Evolutionary conservation across 805 yeast species (phyloP).

Genomic region (Peterozyma toletana): DNA sequence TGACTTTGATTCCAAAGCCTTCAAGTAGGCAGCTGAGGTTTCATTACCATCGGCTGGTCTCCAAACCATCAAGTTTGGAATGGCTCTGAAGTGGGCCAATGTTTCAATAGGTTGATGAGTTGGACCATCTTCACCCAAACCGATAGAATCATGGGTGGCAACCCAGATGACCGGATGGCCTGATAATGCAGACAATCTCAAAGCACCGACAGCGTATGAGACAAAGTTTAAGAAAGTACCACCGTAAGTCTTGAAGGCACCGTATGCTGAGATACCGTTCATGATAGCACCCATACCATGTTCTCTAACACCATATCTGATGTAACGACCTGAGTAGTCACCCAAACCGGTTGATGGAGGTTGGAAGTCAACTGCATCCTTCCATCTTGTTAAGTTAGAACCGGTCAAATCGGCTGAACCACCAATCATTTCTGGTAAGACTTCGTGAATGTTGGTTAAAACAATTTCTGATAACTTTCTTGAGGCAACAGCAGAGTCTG

Average conservation of each 20-base stretch:
- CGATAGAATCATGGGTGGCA: conserved; percentile 86
- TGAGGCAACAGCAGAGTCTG: conserved; percentile 82
- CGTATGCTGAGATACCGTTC: conserved; percentile 93
- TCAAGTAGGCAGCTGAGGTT: conserved; percentile 73
- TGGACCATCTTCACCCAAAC: conserved; percentile 92
- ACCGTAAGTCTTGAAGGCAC: conserved; percentile 83
- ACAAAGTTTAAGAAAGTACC: conserved; percentile 96
- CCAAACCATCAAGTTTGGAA: conserved; percentile 79
- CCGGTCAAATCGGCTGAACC: conserved; percentile 99
- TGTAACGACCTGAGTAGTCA: conserved; percentile 84
- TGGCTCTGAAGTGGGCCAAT: conserved; percentile 78
- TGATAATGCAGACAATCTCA: conserved; percentile 76
- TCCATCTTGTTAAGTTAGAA: conserved; percentile 89
- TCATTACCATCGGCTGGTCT: conserved; percentile 94
- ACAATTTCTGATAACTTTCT: conserved; percentile 89
- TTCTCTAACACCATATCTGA: conserved; percentile 98
- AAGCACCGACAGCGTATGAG: conserved; percentile 80
- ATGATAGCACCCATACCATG: conserved; percentile 98
- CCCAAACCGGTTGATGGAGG: conserved; percentile 76
- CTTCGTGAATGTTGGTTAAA: conserved; percentile 52
- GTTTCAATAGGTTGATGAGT: conserved; percentile 92
- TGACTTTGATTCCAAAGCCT: conserved; percentile 49
- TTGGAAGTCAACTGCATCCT: conserved; percentile 86
- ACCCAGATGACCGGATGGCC: conserved; percentile 83
- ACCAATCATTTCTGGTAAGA: conserved; percentile 84